These are phyloP conservation scores for Sphagnum tenellum DNA, from an alignment of 225 moss, liverwort and hornwort genomes.

Conservation along the genomic window DNA sequence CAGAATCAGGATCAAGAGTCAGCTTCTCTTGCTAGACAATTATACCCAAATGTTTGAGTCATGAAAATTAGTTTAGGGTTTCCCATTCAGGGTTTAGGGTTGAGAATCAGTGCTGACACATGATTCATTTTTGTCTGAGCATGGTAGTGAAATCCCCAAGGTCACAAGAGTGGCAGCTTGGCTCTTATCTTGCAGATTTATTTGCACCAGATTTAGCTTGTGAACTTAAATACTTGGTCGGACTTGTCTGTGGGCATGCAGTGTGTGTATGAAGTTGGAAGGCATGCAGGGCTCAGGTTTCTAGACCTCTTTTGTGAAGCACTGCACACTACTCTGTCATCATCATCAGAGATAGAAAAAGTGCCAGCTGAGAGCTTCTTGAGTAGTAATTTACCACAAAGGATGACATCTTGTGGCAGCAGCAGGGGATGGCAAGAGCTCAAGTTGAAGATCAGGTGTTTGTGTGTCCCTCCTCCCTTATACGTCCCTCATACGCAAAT, in stretches of 20 bases:
- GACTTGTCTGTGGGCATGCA: constrained; percentile 12
- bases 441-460: constrained; percentile 25
- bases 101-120: neutral
- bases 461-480: no score
- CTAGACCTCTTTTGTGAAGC: constrained; percentile 55
- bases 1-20: no score
- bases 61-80: no score
- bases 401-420: constrained; percentile 12
- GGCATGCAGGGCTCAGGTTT: constrained; percentile 50
- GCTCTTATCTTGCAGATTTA: no score
- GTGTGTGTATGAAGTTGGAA: constrained; percentile 65
- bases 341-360: constrained; percentile 3
- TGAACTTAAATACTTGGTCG: neutral
- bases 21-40: no score
- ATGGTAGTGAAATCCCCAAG: no score
- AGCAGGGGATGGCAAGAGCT: constrained; percentile 25
- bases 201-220: no score
- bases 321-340: constrained; percentile 15
- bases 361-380: neutral
- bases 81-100: no score
- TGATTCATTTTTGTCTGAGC: neutral
- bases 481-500: no score
- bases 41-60: no score
- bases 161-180: no score
- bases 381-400: neutral